Base-by-base conservation (phyloP, 1,139 yeast species). In the Protomyces lactucae-debilis region DNA sequence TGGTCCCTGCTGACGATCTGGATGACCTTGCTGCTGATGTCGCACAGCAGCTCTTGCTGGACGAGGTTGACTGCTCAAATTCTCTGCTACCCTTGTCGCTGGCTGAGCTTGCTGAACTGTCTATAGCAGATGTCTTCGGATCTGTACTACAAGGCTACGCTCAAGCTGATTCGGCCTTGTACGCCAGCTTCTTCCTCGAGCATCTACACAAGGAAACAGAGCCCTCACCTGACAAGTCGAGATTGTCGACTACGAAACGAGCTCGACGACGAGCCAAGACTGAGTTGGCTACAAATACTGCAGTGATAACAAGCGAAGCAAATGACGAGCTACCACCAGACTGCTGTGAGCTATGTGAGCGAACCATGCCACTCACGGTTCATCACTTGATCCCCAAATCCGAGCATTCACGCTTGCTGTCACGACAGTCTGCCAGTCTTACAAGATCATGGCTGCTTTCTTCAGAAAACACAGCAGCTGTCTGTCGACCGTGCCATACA, bases 401-500 rank as follows among this genome's bases (percentile, higher is more conserved):
- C n/a, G 48, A 56, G 55, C 64, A 60, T 57, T 35, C 64, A 39
- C 55, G 48, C 28, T 36, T 60, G 39, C n/a, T 45, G 18, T 23
- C 45, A n/a, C 51, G 53, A 14, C 16, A 16, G 16, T 14, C n/a
- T 8, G 21, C 52, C n/a, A 46, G 8, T 8, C 32, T 21, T 2
- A 18, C 32, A 23, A 48, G 18, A 23, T 21, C 48, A 8, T 54
- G 43, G 46, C 52, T 23, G 14, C 40, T 37, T 21, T 53, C 40
- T 18, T n/a, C 14, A 6, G 52, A 25, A 18, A 16, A 46, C 23
- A 36, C 28, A 35, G 63, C 63, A 18, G 14, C 12, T 16, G 14
- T 59, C 43, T 59, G 63, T 35, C 56, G 63, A n/a, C 63, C 63
- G 35, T 59, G 63, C 23, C 63, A 59, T 14, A 25, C 63, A 3